These are phyloP conservation scores for Meyerozyma carpophila DNA, from an alignment of 1,139 yeast genomes.

Conservation along the genomic window DNA sequence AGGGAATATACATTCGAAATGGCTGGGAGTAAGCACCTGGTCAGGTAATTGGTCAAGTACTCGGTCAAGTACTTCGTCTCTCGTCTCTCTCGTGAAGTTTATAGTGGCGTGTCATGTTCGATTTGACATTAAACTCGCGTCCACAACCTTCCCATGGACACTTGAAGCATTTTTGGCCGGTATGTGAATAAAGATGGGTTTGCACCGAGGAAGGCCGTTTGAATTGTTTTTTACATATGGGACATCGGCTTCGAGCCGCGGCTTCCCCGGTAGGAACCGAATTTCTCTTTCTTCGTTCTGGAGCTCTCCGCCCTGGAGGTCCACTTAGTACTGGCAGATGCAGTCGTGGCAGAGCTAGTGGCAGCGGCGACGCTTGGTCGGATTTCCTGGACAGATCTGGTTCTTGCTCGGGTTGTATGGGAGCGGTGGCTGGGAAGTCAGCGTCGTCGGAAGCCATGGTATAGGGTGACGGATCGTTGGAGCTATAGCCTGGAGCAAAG, in stretches of 20 bases:
- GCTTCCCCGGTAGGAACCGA: slow-evolving; percentile 20
- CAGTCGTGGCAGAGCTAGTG: not conserved
- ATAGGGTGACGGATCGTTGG: not conserved
- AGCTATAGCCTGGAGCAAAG: not conserved
- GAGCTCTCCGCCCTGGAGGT: not conserved
- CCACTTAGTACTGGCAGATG: not conserved
- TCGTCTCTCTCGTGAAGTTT: slow-evolving; percentile 50
- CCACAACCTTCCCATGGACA: slow-evolving; percentile 69
- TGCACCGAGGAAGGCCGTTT: slow-evolving; percentile 76
- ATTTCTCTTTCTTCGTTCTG: not conserved
- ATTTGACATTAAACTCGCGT: slow-evolving; percentile 68
- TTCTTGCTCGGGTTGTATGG: not conserved
- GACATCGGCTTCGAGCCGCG: slow-evolving; percentile 44
- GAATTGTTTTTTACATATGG: slow-evolving; percentile 70
- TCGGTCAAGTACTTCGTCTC: not conserved
- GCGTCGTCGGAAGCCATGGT: not conserved
- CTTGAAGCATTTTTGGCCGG: slow-evolving; percentile 76
- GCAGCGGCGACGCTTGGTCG: not conserved
- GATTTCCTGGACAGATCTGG: not conserved
- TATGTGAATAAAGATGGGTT: slow-evolving; percentile 79
- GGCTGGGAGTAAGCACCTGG: too few species aligned
- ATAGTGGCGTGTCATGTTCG: slow-evolving; percentile 76
- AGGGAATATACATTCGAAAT: too few species aligned
- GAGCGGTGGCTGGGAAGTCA: not conserved
- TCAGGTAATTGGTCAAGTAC: not conserved